These are phyloP conservation scores for Metroxylon sagu DNA, from an alignment of 176 grass and related monocot genomes.

Conservation along the genomic window DNA sequence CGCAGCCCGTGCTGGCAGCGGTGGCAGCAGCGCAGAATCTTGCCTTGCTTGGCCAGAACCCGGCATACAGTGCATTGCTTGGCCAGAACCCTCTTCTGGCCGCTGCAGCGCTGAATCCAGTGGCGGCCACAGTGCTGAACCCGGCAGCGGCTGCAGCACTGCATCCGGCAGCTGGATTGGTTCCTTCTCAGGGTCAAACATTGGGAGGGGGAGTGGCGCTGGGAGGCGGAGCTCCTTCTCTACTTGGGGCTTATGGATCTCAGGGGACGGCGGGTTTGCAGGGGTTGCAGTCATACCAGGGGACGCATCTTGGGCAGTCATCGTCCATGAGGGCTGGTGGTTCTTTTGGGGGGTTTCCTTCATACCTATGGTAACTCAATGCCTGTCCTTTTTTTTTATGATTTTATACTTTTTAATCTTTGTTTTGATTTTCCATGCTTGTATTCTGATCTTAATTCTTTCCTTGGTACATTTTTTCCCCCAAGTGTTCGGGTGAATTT, in stretches of 20 bases:
- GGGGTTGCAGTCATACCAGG: conserved; percentile 4
- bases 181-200: conserved; percentile 4
- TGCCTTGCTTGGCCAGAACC: conserved; percentile 30
- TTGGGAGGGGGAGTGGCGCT: not conserved
- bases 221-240: not conserved
- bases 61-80: conserved; percentile 30
- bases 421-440: too few species aligned
- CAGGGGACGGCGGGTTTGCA: conserved; percentile 2
- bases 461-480: too few species aligned
- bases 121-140: conserved; percentile 6
- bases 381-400: too few species aligned
- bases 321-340: not conserved
- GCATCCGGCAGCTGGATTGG: not conserved
- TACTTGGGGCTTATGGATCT: conserved; percentile 6
- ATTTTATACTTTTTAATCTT: too few species aligned
- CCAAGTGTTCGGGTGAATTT: too few species aligned
- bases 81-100: conserved; percentile 50
- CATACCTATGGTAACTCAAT: not conserved
- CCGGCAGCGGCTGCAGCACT: not conserved
- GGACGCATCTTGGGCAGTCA: not conserved
- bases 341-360: conserved; percentile 11
- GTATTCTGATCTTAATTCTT: too few species aligned
- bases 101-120: conserved; percentile 13
- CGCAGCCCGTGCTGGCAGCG: conserved; percentile 8
- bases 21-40: conserved; percentile 30